Evolutionary conservation across 495 filamentous ascomycete species (phyloP), one percentile per base, ranked within the genome.

Genomic region (Penicillium ochrochloron): DNA sequence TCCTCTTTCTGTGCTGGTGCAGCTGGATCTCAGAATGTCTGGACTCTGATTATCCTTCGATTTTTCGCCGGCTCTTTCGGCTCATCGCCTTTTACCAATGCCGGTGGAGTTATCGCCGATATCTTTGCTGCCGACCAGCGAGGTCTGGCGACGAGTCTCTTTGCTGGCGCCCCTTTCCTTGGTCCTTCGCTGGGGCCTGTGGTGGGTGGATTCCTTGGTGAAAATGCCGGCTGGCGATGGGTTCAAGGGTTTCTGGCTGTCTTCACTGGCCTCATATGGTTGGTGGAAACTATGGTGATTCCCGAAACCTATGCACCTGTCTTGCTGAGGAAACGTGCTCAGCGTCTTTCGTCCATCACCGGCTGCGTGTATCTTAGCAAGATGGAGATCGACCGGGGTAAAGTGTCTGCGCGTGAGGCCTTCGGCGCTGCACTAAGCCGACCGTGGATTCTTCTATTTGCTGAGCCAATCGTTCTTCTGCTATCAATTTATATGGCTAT

Each of bases 41-140:
- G 84, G 65, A 83, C 86, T 0, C 74, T 93, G 11, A 71, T 91
- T 52, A 82, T 92, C 61, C 80, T 92, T 15, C 86, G 90, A 23
- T 91, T 92, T 78, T 85, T 92, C 55, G 87, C 86, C 15, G 88
- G 90, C 19, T 81, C 87, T 11, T 90, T 91, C 69, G 90, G 90
- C 23, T 84, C 85, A 3, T 86, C 86, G 1, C 83, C 88, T 1
- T 59, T 91, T 50, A 88, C 87, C 15, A 90, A 90, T 73, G 77
- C 85, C 6, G 88, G 88, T 23, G 88, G 88, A 42, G 82, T 89
- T 39, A 89, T 91, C 61, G 85, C 88, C n/a, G 88, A 92, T 62
- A 87, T 90, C 77, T 91, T 90, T 65, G 64, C 76, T 8, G 82
- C 83, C 4, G 68, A 69, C 31, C 72, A 89, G 66, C 80, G 89